Base-by-base conservation (phyloP, 2,329 filamentous ascomycete genomes). In the Xylariaceae sp. region DNA sequence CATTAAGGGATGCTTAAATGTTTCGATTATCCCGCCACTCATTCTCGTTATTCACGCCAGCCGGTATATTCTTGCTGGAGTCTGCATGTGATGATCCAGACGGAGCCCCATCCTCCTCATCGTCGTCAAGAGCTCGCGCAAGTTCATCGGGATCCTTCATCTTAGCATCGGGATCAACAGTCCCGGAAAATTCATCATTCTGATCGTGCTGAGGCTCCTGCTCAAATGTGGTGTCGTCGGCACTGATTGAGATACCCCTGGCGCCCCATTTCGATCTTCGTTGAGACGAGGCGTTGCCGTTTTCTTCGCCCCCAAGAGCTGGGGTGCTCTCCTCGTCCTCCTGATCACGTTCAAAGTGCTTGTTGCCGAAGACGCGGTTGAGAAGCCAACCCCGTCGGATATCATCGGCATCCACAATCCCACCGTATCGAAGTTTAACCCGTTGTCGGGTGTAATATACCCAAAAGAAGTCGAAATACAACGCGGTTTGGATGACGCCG, bases 391-490 rank as follows among this genome's bases (percentile, higher is more conserved):
- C 90, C 50, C 90, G 86, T 59, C 86, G 82, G 68, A 96, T 79
- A 69, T 97, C 93, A 61, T 97, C 92, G 3, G 88, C 87, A 68
- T 97, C 93, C 11, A 97, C 91, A 15, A 97, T 81, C 6, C 91
- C 91, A 37, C 93, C 93, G 61, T 85, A 87, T 57, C 93, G 84
- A 13, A 97, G 85, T 85, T 97, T 97, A 67, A 97, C 92, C 52
- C 92, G 85, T 76, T 97, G 93, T 59, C 93, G 84, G 9, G 88
- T 89, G 77, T 90, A 97, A 78, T 97, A 97, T 1, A 97, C 92
- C 92, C 92, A 97, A 29, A 91, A 92, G 70, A 97, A 97, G 73
- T 97, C 93, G 63, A 92, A 71, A 72, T 97, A 97, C 36, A 97
- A 83, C 1, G 88, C 86, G 0, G 92, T 97, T 75, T 97, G 93